phyloP scores from a whole-genome alignment of 768 basidiomycete genomes.

The Amyloporia xantha region DNA sequence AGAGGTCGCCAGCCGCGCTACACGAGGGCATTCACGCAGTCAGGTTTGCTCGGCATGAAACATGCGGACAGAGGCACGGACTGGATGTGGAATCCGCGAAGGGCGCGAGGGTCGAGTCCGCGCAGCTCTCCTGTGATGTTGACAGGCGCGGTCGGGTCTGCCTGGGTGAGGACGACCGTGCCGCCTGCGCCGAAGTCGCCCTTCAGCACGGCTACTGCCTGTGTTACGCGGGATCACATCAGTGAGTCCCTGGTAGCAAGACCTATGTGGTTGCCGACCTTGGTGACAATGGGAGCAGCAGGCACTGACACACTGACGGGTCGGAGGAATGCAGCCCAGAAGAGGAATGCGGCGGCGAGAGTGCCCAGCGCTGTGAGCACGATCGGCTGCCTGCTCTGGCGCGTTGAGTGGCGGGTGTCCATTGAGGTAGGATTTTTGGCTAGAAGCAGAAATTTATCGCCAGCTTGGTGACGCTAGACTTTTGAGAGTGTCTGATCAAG shows the following conservation, averaged over 20 bases:
- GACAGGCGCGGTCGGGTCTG: slow-evolving; percentile 41
- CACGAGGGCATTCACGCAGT: too few species aligned
- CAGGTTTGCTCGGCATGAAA: too few species aligned
- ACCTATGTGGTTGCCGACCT: too few species aligned
- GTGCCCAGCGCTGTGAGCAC: slow-evolving; percentile 15
- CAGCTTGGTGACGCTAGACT: too few species aligned
- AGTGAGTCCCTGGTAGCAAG: too few species aligned
- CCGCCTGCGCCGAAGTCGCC: slow-evolving; percentile 58
- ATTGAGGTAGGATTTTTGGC: too few species aligned
- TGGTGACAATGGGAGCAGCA: slow-evolving; percentile 11
- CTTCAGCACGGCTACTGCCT: slow-evolving; percentile 57
- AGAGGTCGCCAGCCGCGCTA: slow-evolving; percentile 49
- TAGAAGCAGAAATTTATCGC: too few species aligned
- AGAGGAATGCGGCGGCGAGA: slow-evolving; percentile 15
- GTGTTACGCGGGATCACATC: too few species aligned
- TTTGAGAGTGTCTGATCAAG: too few species aligned
- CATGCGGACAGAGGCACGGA: slow-evolving; percentile 30
- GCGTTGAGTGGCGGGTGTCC: slow-evolving; percentile 5
- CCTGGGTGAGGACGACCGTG: slow-evolving; percentile 60
- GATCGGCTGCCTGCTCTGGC: slow-evolving; percentile 14
- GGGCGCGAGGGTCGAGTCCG: slow-evolving; percentile 49
- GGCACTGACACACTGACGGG: slow-evolving; percentile 4
- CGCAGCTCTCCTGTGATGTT: slow-evolving; percentile 56
- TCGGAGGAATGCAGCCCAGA: slow-evolving; percentile 16
- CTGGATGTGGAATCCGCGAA: slow-evolving; percentile 81